A percentile compares a stretch with the other conserved stretches of the same genome.
These are phyloP conservation scores for Daldinia sp. DNA, from an alignment of 2,329 filamentous ascomycete genomes.

Conservation along the genomic window DNA sequence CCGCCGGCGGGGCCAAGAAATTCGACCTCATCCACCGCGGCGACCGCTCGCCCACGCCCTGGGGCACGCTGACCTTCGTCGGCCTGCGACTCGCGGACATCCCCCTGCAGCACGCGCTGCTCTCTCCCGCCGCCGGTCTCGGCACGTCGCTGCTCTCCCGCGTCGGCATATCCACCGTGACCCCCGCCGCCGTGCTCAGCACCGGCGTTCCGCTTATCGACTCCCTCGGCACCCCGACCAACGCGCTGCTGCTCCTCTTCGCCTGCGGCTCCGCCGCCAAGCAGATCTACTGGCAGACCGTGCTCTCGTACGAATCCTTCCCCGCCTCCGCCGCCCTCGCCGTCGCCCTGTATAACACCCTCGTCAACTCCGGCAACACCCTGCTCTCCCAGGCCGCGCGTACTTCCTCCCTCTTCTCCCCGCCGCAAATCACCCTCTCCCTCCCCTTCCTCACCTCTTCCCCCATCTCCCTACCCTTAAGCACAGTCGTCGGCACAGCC, in stretches of 20 bases:
- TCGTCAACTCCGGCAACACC: constrained; percentile 66
- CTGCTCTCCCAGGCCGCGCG: constrained; percentile 64
- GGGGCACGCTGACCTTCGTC: constrained; percentile 56
- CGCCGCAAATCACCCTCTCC: constrained; percentile 38
- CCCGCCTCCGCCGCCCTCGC: constrained; percentile 55
- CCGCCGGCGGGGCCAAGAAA: constrained; percentile 15
- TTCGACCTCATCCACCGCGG: constrained; percentile 56
- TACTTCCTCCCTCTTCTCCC: constrained; percentile 57
- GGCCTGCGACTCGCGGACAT: constrained; percentile 54
- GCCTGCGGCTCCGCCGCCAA: constrained; percentile 64
- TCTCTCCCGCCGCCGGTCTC: constrained; percentile 63
- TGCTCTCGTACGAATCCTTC: constrained; percentile 64
- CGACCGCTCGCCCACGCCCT: constrained; percentile 51
- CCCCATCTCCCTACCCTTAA: constrained; percentile 47
- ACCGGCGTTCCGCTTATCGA: constrained; percentile 52
- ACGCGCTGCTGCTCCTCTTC: constrained; percentile 66
- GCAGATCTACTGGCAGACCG: constrained; percentile 66
- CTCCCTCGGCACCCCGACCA: constrained; percentile 57
- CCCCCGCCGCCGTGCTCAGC: constrained; percentile 51
- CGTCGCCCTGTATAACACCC: constrained; percentile 65
- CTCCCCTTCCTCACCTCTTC: constrained; percentile 45
- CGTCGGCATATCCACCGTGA: constrained; percentile 51
- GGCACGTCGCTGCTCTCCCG: constrained; percentile 54
- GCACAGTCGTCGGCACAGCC: constrained; percentile 60
- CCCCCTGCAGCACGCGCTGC: constrained; percentile 45